phyloP scores from a whole-genome alignment of 2,329 filamentous ascomycete genomes.

The Nannizzia gypsea region DNA sequence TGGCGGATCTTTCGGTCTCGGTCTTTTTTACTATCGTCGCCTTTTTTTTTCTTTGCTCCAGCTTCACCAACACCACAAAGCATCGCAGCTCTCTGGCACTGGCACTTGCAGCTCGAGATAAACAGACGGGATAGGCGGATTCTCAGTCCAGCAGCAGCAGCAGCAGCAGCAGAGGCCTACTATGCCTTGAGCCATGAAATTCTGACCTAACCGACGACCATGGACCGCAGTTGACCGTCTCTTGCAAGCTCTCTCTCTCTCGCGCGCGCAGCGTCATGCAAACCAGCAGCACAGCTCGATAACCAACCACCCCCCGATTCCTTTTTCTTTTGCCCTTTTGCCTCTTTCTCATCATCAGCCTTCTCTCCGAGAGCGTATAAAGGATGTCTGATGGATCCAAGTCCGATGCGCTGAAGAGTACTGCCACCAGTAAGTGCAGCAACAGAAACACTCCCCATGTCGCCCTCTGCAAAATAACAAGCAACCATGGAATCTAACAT shows the following conservation, averaged over 20 bases:
- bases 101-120: too few species aligned
- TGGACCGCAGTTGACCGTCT: not conserved
- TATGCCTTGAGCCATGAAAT: not conserved
- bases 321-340: not conserved
- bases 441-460: not conserved
- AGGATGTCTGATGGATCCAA: conserved; percentile 13
- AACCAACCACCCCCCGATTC: not conserved
- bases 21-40: too few species aligned
- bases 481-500: not conserved
- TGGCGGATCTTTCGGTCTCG: too few species aligned
- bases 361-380: not conserved
- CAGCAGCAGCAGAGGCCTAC: too few species aligned
- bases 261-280: not conserved
- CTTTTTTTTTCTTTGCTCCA: too few species aligned
- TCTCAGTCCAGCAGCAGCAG: not conserved
- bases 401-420: conserved; percentile 8
- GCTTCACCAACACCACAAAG: too few species aligned
- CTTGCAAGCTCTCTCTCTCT: not conserved
- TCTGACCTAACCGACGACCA: not conserved
- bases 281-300: not conserved
- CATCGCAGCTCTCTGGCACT: too few species aligned
- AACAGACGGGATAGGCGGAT: not conserved
- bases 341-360: not conserved
- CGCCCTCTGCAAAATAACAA: too few species aligned
- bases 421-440: not conserved